Evolutionary conservation across 2,329 filamentous ascomycete genomes (phyloP).

Genomic region (Byssothecium circinans): DNA sequence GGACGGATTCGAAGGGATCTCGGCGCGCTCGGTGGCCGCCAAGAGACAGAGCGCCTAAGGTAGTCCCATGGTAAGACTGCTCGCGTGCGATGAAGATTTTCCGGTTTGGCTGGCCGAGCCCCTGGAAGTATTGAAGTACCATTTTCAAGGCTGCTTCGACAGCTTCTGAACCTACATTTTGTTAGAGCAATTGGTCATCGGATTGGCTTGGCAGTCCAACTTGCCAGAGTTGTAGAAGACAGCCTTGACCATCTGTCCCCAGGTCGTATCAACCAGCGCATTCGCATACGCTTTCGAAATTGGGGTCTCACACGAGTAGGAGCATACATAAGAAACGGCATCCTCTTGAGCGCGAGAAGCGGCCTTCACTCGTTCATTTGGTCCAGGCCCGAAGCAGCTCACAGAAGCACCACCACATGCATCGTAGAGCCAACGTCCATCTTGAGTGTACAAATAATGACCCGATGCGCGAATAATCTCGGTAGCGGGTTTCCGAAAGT

Average conservation of each 20-base stretch:
- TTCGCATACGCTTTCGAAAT: too few relatives aligned
- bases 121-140: constrained; percentile 65
- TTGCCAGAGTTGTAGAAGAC: constrained; percentile 62
- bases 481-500: neutral
- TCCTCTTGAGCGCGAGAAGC: too few relatives aligned
- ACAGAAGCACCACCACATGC: constrained; percentile 74
- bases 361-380: constrained; percentile 62
- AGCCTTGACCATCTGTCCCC: constrained; percentile 55
- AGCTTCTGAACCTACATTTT: constrained; percentile 58
- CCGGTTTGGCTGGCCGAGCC: constrained; percentile 55
- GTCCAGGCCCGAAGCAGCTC: constrained; percentile 69
- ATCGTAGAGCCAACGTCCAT: constrained; percentile 66
- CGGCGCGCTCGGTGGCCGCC: constrained; percentile 65
- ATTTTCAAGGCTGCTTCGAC: constrained; percentile 70
- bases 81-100: constrained; percentile 65
- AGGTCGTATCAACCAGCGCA: constrained; percentile 55
- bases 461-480: too few relatives aligned
- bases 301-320: too few relatives aligned
- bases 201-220: neutral
- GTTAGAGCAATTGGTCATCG: neutral
- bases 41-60: constrained; percentile 66
- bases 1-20: constrained; percentile 62
- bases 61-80: constrained; percentile 71
- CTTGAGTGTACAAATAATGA: neutral
- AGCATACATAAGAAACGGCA: too few relatives aligned